Evolutionary conservation across 2,329 filamentous ascomycete genomes (phyloP), one percentile per base, ranked within the genome.

Genomic region (Sporothrix brunneoviolacea): DNA sequence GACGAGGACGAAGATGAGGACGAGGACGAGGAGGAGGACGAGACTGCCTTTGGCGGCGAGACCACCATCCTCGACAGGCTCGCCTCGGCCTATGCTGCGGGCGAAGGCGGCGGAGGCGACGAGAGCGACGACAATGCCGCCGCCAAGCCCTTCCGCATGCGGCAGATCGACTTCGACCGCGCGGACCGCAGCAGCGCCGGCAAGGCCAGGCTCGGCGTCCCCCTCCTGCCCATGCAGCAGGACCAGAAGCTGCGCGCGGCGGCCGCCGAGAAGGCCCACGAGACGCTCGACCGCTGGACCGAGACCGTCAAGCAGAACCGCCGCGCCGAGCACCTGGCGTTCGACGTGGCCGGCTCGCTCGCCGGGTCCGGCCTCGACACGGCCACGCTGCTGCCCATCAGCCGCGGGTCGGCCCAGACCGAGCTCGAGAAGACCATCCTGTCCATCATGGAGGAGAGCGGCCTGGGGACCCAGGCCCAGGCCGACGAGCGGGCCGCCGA

Each of bases 231-330:
- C 64, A 80, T 91, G 54, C 86, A 95, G 60, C 91, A 97, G 66
- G 90, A 91, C 63, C 82, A 83, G 44, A 69, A 96, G 15, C 85
- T 95, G 61, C 87, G 93, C 46, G 74, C 75, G 47, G 89, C 83
- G 21, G 93, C 93, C 3, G 94, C 91, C 60, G 82, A 90, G 32
- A 91, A 95, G 72, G 91, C 89, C 45, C 95, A 94, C 61, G 85
- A 96, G 66, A 91, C 90, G 0, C 74, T 98, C 22, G 83, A 88
- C 56, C 82, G 89, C 60, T 98, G 93, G 93, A 85, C 85, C 28
- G 91, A 96, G 54, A 97, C 93, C 0, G 90, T 98, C 61, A 95
- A 96, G 69, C 82, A 88, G 28, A 96, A 96, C 66, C 85, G 93
- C 53, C 80, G 89, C 59, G 91, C 91, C 1, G 93, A 97, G 56